Evolutionary conservation across 208 protist genomes (phyloP).

Genomic region (Acanthamoeba culbertsoni): DNA sequence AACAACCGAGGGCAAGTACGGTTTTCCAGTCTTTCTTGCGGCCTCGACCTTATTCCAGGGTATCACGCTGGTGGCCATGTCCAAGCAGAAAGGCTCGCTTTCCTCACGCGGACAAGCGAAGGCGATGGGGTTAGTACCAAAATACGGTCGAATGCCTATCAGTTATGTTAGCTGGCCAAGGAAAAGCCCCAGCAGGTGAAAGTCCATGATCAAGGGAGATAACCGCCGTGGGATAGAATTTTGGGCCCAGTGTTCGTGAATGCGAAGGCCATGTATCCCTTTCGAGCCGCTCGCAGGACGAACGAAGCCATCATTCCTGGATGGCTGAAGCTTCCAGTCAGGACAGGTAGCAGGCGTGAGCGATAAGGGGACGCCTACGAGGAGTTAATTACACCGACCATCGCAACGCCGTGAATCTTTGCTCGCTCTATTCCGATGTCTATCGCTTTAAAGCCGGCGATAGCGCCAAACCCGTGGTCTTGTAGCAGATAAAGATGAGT

Average conservation of each 20-base stretch:
- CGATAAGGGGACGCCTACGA: neutral
- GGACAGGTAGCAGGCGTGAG: neutral
- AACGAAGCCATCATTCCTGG: constrained; percentile 5
- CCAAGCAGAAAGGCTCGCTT: neutral
- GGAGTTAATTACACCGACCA: neutral
- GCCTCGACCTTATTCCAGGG: constrained; percentile 43
- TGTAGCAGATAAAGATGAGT: neutral
- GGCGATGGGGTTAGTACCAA: constrained; percentile 12
- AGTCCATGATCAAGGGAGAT: neutral
- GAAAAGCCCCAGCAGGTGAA: neutral
- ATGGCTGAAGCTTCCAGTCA: neutral
- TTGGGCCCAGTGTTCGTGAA: constrained; percentile 32
- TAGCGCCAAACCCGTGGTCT: neutral
- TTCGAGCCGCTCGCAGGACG: neutral
- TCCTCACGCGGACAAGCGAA: neutral
- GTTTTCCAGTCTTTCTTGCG: neutral
- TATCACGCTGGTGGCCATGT: constrained; percentile 16
- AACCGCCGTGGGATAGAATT: neutral
- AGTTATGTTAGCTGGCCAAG: neutral
- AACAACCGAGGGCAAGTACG: neutral
- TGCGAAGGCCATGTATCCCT: constrained; percentile 5
- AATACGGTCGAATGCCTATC: neutral
- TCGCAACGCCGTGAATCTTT: neutral
- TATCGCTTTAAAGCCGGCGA: neutral
- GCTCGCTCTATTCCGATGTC: neutral